Conservation (phyloP, 495 filamentous ascomycete genomes). For the Podospora australis region DNA sequence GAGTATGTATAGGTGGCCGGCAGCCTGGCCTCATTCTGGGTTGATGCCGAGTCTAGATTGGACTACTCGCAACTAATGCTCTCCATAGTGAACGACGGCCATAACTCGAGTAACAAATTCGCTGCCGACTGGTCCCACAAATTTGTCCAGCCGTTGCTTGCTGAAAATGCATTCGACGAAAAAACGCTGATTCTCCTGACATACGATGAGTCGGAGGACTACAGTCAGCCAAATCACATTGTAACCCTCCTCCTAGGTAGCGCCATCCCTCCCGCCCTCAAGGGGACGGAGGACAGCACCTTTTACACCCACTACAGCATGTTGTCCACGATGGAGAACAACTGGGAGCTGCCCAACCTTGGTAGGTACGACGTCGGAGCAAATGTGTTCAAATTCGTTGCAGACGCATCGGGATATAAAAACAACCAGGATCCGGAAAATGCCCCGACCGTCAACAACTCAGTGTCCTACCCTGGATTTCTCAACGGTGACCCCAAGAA, state of each 20-base stretch:
- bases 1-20: no score
- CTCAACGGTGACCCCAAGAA: constrained; percentile 34
- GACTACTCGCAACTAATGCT: no score
- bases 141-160: constrained; percentile 54
- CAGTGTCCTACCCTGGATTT: constrained; percentile 56
- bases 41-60: no score
- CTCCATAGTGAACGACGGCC: constrained; percentile 49
- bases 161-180: constrained; percentile 53
- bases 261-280: constrained; percentile 50
- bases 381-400: constrained; percentile 58
- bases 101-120: constrained; percentile 56
- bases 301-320: constrained; percentile 70
- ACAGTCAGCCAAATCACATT: constrained; percentile 51
- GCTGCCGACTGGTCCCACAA: constrained; percentile 52
- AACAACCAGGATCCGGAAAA: constrained; percentile 53
- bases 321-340: constrained; percentile 56
- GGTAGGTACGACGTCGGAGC: constrained; percentile 68
- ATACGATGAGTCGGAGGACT: constrained; percentile 58
- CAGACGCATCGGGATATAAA: constrained; percentile 49
- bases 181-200: constrained; percentile 60
- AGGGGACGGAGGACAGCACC: constrained; percentile 55
- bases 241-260: constrained; percentile 58
- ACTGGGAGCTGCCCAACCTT: constrained; percentile 61
- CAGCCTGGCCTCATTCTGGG: no score
- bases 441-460: constrained; percentile 53